phyloP scores from a whole-genome alignment of 83 land plant species.

The Thuja plicata region DNA sequence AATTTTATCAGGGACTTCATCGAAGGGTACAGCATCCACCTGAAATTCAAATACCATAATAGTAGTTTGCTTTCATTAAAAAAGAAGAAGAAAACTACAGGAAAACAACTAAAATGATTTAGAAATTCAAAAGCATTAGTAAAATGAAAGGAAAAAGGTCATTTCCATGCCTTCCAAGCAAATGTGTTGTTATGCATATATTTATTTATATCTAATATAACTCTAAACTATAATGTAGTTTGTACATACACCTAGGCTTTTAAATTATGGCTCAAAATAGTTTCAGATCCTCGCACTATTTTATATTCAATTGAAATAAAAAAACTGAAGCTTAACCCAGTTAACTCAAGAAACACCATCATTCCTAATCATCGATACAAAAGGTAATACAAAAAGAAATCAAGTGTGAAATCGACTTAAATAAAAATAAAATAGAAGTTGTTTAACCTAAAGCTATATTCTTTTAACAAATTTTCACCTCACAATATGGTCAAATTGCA shows the following conservation, averaged over 20 bases:
- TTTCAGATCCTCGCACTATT: background rate
- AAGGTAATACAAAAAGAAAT: background rate
- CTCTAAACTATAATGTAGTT: background rate
- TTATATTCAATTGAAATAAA: background rate
- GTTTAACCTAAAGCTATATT: background rate
- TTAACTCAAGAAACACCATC: background rate
- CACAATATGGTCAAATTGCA: background rate
- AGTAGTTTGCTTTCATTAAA: background rate
- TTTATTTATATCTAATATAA: background rate
- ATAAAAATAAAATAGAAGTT: background rate
- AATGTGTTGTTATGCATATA: background rate
- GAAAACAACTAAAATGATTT: background rate
- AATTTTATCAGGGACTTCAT: constrained; percentile 68
- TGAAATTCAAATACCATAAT: constrained; percentile 20
- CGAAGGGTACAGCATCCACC: constrained; percentile 74
- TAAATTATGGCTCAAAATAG: background rate
- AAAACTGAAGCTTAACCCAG: background rate
- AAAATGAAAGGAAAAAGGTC: background rate
- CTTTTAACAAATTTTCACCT: background rate
- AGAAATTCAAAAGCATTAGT: background rate
- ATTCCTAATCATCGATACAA: background rate
- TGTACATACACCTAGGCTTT: background rate
- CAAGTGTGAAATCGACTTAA: background rate
- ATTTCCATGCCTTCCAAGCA: background rate
- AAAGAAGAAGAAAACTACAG: background rate